Percentiles rank a stretch among this genome's conserved stretches.
Conservation (phyloP, 148 eudicot species). For the Tetragonia tetragonoides region DNA sequence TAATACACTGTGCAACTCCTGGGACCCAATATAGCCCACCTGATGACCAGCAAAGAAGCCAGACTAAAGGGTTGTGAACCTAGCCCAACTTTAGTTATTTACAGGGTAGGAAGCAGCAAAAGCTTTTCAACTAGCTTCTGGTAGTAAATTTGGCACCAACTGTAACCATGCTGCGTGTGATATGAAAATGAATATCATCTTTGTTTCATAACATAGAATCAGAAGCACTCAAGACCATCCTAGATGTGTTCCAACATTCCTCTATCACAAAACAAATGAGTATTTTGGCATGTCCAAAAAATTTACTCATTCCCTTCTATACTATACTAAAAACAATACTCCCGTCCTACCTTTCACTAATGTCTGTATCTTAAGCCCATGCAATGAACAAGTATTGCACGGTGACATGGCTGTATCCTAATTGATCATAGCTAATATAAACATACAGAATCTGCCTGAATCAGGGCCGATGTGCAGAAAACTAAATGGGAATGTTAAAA, state of each 20-base stretch:
- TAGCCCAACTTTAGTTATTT: not conserved
- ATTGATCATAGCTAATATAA: not conserved
- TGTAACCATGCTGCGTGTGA: too few relatives aligned
- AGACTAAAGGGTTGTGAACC: not conserved
- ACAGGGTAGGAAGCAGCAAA: not conserved
- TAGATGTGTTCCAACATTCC: too few relatives aligned
- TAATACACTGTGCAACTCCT: not conserved
- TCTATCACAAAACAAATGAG: too few relatives aligned
- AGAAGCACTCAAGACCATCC: too few relatives aligned
- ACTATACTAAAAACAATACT: not conserved
- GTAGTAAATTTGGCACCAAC: not conserved
- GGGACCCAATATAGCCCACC: not conserved
- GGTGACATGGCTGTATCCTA: not conserved
- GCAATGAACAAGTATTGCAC: not conserved
- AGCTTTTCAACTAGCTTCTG: not conserved
- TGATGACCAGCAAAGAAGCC: not conserved
- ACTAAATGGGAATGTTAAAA: not conserved
- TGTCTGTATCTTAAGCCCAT: not conserved
- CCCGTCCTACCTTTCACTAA: too few relatives aligned
- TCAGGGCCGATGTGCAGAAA: not conserved
- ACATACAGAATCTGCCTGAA: not conserved
- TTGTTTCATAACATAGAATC: too few relatives aligned
- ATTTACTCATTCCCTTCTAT: not conserved
- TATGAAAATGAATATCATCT: too few relatives aligned
- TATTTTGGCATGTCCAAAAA: too few relatives aligned